Percentiles rank a stretch among this genome's conserved stretches.
Evolutionary conservation across 768 basidiomycete species (phyloP).

Genomic region (Coprinopsis cinerea): DNA sequence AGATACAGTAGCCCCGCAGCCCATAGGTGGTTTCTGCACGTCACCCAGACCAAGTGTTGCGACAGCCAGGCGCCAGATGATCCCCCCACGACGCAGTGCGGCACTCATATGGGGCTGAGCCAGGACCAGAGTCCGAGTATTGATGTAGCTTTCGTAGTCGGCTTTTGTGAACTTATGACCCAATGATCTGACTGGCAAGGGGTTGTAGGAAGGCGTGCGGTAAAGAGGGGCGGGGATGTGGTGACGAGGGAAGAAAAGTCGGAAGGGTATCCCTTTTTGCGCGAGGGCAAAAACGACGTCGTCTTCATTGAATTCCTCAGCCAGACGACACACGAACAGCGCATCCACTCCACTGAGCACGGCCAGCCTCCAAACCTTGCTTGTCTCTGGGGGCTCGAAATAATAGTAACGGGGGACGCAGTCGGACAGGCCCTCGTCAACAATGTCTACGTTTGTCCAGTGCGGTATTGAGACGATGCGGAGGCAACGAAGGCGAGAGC

Average conservation of each 20-base stretch:
- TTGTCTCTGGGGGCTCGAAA: too few relatives aligned
- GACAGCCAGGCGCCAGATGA: constrained; percentile 2
- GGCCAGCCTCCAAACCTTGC: constrained; percentile 1
- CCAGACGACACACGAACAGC: neutral
- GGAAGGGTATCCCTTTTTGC: constrained; percentile 3
- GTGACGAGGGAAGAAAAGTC: neutral
- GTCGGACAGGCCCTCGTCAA: too few relatives aligned
- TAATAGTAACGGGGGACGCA: too few relatives aligned
- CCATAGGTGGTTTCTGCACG: too few relatives aligned
- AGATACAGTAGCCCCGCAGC: too few relatives aligned
- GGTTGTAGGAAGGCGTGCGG: neutral
- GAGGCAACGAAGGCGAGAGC: too few relatives aligned
- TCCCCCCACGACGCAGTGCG: too few relatives aligned
- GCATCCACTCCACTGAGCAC: neutral
- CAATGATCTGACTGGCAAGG: neutral
- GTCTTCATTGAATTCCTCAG: neutral
- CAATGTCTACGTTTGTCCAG: too few relatives aligned
- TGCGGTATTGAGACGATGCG: too few relatives aligned
- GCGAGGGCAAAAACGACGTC: neutral
- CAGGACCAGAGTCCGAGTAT: neutral
- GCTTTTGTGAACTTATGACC: neutral
- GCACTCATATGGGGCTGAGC: too few relatives aligned
- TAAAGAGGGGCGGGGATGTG: neutral
- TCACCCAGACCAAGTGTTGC: too few relatives aligned
- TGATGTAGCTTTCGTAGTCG: constrained; percentile 2